These are phyloP conservation scores for Nannizzia gypsea DNA, from an alignment of 2,329 filamentous ascomycete species.

Conservation along the genomic window DNA sequence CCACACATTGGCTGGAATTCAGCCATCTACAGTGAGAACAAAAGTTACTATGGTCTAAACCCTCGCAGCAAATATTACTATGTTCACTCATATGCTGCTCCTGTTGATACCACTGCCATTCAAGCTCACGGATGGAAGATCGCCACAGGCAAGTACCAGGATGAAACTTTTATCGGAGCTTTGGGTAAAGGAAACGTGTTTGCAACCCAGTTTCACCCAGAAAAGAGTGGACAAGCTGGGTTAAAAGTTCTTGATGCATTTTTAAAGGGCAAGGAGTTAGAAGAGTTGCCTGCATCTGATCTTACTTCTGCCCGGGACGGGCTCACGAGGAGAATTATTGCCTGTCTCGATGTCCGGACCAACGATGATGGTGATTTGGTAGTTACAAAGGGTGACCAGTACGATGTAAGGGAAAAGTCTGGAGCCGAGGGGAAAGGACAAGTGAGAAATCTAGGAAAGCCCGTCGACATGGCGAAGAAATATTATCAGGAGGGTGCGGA, in stretches of 20 bases:
- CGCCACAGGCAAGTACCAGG: constrained; percentile 78
- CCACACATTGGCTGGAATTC: constrained; percentile 99
- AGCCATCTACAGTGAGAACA: constrained; percentile 38
- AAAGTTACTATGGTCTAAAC: constrained; percentile 62
- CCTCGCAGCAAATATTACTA: constrained; percentile 95
- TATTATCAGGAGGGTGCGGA: constrained; percentile 97
- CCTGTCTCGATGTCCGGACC: constrained; percentile 86
- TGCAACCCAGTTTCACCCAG: constrained; percentile 92
- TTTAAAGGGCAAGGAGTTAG: constrained; percentile 55
- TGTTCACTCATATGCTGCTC: constrained; percentile 84
- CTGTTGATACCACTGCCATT: constrained; percentile 60
- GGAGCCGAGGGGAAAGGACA: constrained; percentile 43
- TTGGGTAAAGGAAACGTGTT: constrained; percentile 75
- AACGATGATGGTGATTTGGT: constrained; percentile 93
- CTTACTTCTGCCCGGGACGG: constrained; percentile 41
- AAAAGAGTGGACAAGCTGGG: constrained; percentile 88
- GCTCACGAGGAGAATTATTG: constrained; percentile 85
- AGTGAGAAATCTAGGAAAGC: constrained; percentile 91
- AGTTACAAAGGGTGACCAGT: constrained; percentile 96
- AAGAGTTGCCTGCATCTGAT: constrained; percentile 36
- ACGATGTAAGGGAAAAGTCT: constrained; percentile 87
- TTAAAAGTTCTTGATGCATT: constrained; percentile 76
- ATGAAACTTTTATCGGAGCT: constrained; percentile 83
- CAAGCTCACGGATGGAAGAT: constrained; percentile 80
- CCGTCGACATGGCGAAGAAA: constrained; percentile 80